Evolutionary conservation across 768 basidiomycete species (phyloP), one percentile per base, ranked within the genome.

Genomic region (Tylopilus rubrobrunneus): DNA sequence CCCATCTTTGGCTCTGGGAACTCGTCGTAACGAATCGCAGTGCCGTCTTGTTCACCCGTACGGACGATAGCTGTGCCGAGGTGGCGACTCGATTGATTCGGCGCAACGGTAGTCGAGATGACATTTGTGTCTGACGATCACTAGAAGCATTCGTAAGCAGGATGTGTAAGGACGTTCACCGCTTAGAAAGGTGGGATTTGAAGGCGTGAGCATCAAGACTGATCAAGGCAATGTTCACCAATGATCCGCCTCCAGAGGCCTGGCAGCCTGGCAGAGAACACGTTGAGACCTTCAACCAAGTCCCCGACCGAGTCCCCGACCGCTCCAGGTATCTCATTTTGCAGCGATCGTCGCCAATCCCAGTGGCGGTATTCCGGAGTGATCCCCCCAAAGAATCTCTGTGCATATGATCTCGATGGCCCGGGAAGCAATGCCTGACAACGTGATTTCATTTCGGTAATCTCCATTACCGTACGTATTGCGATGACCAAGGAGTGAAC

Each of bases 361-460:
- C 42, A 34, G 37, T 44, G 43, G 36, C 52, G 31, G 42, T 14
- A 21, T 25, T 21, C 49, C 51, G 40, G 23, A 39, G 36, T 39
- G 29, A 48, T 41, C 15, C 11, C 21, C 28, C 50, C 49, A 58
- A 55, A 23, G 45, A 57, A 55, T 53, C 48, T 48, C 37, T 51
- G 42, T 48, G 49, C 46, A 17, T 19, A 56, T 7, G 15, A 48
- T 48, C 46, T 43, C 21, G 52, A 53, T 55, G 39, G 48, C 40
- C 36, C 25, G 29, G 52, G 33, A 19, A 45, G 40, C 14, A 19
- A 61, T 40, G 40, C 25, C 52, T 48, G 56, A 51, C 15, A 52
- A 55, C 51, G 39, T 46, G 56, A 57, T 57, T 64, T 67, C 62
- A 67, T 67, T 61, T 59, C 65, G 65, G 65, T 55, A 56, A 65